Evolutionary conservation across 371 early-diverging fungal genomes (phyloP).

Genomic region (Zancudomyces culisetae): DNA sequence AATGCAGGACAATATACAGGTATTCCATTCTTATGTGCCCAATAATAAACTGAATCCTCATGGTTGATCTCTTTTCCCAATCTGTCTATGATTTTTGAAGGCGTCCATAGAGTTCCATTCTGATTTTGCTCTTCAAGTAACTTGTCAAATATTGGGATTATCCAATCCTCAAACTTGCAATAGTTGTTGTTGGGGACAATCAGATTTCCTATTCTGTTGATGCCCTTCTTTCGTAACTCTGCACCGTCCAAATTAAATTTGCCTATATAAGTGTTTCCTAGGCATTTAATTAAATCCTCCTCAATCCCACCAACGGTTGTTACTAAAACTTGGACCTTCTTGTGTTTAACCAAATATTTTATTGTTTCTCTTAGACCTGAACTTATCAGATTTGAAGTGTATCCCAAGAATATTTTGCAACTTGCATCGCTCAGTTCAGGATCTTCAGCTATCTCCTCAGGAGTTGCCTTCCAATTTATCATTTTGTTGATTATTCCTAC

Average conservation of each 20-base stretch:
- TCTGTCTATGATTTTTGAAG: conserved; percentile 80
- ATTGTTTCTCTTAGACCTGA: conserved; percentile 94
- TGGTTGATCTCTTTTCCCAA: conserved; percentile 91
- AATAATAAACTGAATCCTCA: conserved; percentile 90
- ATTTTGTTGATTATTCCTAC: conserved; percentile 76
- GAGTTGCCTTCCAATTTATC: conserved; percentile 63
- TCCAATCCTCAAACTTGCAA: conserved; percentile 97
- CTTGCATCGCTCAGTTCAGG: neutral
- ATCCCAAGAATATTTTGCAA: conserved; percentile 93
- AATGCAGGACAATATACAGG: conserved; percentile 97
- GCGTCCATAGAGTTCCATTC: conserved; percentile 65
- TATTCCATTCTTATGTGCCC: conserved; percentile 93
- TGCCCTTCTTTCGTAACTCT: conserved; percentile 70
- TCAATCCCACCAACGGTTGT: conserved; percentile 98
- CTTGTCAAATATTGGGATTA: conserved; percentile 82
- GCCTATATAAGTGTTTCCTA: conserved; percentile 81
- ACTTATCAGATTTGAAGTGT: conserved; percentile 95
- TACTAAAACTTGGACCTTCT: conserved; percentile 84
- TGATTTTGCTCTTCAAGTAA: conserved; percentile 79
- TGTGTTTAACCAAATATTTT: conserved; percentile 76
- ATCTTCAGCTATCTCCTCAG: conserved; percentile 40
- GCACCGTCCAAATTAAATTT: conserved; percentile 65
- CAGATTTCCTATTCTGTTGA: conserved; percentile 97
- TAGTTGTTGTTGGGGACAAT: conserved; percentile 98
- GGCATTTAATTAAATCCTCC: conserved; percentile 98